Evolutionary conservation across 2,329 filamentous ascomycete species (phyloP).

Genomic region (Endoconidiophora polonica): DNA sequence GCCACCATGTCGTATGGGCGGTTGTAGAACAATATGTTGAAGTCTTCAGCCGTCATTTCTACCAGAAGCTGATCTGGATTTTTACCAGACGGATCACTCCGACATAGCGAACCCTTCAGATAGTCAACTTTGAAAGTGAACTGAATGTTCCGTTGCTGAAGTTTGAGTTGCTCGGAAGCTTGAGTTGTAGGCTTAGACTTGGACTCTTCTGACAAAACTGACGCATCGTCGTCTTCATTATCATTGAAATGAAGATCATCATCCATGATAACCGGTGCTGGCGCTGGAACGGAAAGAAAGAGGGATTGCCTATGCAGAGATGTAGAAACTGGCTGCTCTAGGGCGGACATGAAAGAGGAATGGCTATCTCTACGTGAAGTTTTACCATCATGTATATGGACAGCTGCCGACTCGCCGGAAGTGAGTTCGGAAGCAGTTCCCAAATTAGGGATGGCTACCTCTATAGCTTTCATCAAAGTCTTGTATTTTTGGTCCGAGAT

Average conservation of each 20-base stretch:
- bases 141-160: conserved; percentile 85
- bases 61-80: conserved; percentile 70
- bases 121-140: conserved; percentile 94
- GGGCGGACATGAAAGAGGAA: conserved; percentile 13
- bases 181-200: conserved; percentile 31
- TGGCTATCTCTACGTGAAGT: conserved; percentile 8
- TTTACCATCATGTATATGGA: background rate
- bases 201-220: conserved; percentile 30
- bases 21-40: conserved; percentile 74
- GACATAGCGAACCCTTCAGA: conserved; percentile 81
- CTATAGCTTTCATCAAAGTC: conserved; percentile 85
- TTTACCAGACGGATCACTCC: conserved; percentile 61
- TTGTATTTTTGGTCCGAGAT: conserved; percentile 96
- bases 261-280: conserved; percentile 61
- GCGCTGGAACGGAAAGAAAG: conserved; percentile 54
- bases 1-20: conserved; percentile 85
- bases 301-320: conserved; percentile 26
- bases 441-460: conserved; percentile 83
- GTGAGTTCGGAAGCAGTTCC: conserved; percentile 18
- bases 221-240: conserved; percentile 50
- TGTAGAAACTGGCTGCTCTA: conserved; percentile 8
- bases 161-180: conserved; percentile 25
- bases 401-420: background rate
- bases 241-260: conserved; percentile 54
- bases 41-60: conserved; percentile 78